These are phyloP conservation scores for Tilletia walkeri DNA, from an alignment of 1,284 basidiomycete genomes.

Conservation along the genomic window DNA sequence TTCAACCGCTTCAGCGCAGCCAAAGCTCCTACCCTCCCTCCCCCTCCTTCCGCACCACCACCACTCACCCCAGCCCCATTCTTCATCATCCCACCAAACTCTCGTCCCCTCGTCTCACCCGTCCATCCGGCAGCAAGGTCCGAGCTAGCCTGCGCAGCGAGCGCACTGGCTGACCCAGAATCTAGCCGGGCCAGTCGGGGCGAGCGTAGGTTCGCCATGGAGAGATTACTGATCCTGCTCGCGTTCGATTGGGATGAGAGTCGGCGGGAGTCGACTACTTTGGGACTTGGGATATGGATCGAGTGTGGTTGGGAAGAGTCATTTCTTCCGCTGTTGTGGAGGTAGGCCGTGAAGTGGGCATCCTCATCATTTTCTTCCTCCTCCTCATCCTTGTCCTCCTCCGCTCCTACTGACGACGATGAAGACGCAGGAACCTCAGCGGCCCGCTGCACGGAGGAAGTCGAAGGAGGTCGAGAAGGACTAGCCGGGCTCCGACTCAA, in stretches of 20 bases:
- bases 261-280: not conserved
- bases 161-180: not conserved
- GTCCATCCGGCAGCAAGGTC: not conserved
- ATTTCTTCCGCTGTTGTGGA: not conserved
- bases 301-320: not conserved
- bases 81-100: not conserved
- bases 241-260: slow-evolving; percentile 14
- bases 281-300: not conserved
- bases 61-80: not conserved
- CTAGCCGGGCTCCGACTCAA: slow-evolving; percentile 11
- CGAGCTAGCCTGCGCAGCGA: not conserved
- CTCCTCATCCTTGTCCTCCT: not conserved
- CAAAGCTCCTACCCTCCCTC: not conserved
- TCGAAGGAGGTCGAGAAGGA: not conserved
- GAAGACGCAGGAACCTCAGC: too few relatives aligned
- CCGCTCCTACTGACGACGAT: not conserved
- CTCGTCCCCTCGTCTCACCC: not conserved
- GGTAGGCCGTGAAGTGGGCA: not conserved
- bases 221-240: slow-evolving; percentile 2
- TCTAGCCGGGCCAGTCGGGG: slow-evolving; percentile 7
- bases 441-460: not conserved
- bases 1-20: slow-evolving; percentile 13
- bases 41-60: not conserved
- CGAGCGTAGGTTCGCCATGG: slow-evolving; percentile 6
- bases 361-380: not conserved